A percentile compares a stretch with the other conserved stretches of the same genome.
Evolutionary conservation across 2,329 filamentous ascomycete genomes (phyloP).

Genomic region (Fusarium drepaniforme): DNA sequence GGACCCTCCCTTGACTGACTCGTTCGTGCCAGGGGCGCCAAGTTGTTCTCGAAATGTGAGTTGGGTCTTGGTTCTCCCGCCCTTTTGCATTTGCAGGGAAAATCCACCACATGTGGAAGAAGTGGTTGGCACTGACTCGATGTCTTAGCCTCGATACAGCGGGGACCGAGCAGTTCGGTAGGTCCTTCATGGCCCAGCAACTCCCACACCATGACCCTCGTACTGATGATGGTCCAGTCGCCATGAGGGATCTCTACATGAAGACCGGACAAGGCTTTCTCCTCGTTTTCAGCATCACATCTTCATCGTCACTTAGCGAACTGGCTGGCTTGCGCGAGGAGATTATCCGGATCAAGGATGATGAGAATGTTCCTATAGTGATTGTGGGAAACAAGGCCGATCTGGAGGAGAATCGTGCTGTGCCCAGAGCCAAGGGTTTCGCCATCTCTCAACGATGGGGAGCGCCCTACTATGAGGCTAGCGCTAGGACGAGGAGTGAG

Average conservation of each 20-base stretch:
- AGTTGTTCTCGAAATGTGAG: conserved; percentile 90
- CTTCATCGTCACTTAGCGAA: conserved; percentile 84
- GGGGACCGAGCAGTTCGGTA: conserved; percentile 93
- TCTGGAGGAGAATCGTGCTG: conserved; percentile 85
- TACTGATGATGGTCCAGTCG: conserved; percentile 57
- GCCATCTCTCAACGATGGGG: conserved; percentile 89
- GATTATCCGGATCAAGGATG: conserved; percentile 91
- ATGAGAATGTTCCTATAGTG: conserved; percentile 86
- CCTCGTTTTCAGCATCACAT: conserved; percentile 92
- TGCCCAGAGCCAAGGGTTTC: conserved; percentile 84
- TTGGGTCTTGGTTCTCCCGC: conserved; percentile 16
- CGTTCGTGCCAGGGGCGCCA: conserved; percentile 75
- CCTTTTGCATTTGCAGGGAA: conserved; percentile 5
- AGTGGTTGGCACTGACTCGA: conserved; percentile 37
- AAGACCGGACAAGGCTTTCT: conserved; percentile 93
- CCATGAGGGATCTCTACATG: conserved; percentile 88
- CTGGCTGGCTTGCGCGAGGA: conserved; percentile 86
- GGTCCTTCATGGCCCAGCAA: conserved; percentile 50
- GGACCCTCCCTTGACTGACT: conserved; percentile 46
- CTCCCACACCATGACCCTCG: conserved; percentile 16
- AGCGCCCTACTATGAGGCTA: conserved; percentile 92
- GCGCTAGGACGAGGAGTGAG: conserved; percentile 79
- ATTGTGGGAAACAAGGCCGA: conserved; percentile 95
- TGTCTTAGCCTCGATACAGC: conserved; percentile 81
- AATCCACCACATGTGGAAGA: conserved; percentile 27